phyloP scores from a whole-genome alignment of 2,329 filamentous ascomycete species.

The Botryotinia narcissicola region DNA sequence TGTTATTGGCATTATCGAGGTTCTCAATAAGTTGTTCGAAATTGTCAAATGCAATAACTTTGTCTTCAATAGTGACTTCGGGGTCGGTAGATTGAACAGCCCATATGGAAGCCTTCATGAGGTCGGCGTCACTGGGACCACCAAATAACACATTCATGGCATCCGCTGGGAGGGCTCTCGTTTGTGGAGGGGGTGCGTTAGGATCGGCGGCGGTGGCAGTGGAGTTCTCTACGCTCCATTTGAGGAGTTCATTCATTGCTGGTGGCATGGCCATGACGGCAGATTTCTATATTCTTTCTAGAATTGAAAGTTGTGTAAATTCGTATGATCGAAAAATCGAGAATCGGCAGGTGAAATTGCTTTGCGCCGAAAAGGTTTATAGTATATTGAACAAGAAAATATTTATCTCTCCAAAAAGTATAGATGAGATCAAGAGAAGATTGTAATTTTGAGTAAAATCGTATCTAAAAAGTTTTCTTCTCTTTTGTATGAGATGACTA shows the following conservation, averaged over 20 bases:
- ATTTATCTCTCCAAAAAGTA: no score
- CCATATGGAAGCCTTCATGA: conserved; percentile 83
- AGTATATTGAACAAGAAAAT: not conserved
- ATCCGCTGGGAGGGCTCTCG: conserved; percentile 60
- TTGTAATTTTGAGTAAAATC: not conserved
- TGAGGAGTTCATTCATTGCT: conserved; percentile 39
- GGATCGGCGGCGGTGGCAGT: conserved; percentile 39
- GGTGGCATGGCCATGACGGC: conserved; percentile 32
- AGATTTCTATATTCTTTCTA: not conserved
- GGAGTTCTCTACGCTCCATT: conserved; percentile 57
- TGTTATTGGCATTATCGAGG: conserved; percentile 96
- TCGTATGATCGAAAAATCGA: not conserved
- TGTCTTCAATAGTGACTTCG: conserved; percentile 68
- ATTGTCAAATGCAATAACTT: conserved; percentile 86
- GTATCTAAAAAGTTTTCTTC: not conserved
- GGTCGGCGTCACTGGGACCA: conserved; percentile 83
- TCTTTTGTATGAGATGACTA: not conserved
- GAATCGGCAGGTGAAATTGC: not conserved
- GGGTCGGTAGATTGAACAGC: conserved; percentile 63
- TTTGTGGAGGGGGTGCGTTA: conserved; percentile 25
- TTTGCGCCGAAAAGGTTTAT: not conserved
- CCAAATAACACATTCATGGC: conserved; percentile 74
- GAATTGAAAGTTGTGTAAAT: not conserved
- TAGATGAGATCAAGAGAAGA: not conserved
- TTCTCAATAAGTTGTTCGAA: conserved; percentile 89